Evolutionary conservation across 257 asterid species (phyloP), one percentile per base, ranked within the genome.

Genomic region (Galeopsis tetrahit): DNA sequence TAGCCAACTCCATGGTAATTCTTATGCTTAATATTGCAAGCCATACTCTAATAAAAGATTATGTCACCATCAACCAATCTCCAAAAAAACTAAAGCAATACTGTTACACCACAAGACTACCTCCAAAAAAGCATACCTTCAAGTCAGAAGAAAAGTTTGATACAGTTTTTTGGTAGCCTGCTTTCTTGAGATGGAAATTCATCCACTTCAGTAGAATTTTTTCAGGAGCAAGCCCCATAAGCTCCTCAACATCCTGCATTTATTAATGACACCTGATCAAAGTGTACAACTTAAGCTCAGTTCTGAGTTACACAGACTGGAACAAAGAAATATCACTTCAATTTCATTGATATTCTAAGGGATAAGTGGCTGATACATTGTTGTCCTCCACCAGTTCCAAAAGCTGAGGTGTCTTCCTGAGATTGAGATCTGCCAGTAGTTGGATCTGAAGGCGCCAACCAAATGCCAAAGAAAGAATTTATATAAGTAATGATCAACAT

Each of bases 191-290:
- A 85, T 91, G 98, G 83, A 93, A 93, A 83, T 93, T 93, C 98
- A 89, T 93, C 98, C 98, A 94, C 75, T 86, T 94, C 72, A 91
- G 81, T 53, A 94, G 89, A 67, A 94, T 77, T 75, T 94, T 94
- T 82, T 94, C 98, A n/a, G 98, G 97, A 58, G 97, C 96, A 80
- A 94, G 92, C 62, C 96, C 97, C 89, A 94, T 78, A 51, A 94
- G 96, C 85, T 94, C 97, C 85, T 91, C 97, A 80, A 94, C 85
- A 80, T 94, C 98, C 98, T 94, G 86, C 85, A 81, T 73, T 73
- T 52, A 74, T 71, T 61, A 78, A 75, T 57, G 77, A 73, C 74
- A 69, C 80, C 53, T 60, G 77, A 82, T 79, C 71, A 81, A 70
- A 63, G 72, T 66, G 77, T 71, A 63, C 77, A 33, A 67, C 38